Evolutionary conservation across 2,329 filamentous ascomycete genomes (phyloP), one percentile per base, ranked within the genome.

Genomic region (Eutypella sp.): DNA sequence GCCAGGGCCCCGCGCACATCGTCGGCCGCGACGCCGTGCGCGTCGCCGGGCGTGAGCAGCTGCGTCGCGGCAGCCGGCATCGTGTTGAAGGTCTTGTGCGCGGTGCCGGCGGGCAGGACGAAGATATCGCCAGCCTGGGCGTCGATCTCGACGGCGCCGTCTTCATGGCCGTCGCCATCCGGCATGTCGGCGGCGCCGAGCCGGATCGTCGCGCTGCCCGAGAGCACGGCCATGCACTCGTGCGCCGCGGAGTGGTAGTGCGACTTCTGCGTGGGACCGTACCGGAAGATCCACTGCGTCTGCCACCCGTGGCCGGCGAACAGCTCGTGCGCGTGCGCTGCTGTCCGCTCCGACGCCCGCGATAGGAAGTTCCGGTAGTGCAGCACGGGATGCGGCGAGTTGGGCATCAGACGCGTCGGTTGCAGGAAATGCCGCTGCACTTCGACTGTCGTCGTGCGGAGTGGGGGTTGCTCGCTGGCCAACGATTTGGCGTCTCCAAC

Each of bases 151-250:
- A 44, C 8, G 16, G 18, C 42, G 10, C 33, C 42, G 11, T 36
- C 18, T n/a, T 44, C 42, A 5, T 68, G 62, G 2, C 59, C 44
- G 34, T 67, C 61, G 1, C 53, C 42, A n/a, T 16, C 31, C 15
- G 46, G 50, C 1, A 64, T 63, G 47, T 81, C 77, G 0, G 71
- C 76, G 4, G 73, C 75, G 3, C 78, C 77, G 47, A 80, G 78
- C 3, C 76, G 69, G 42, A 82, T 78, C 0, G 63, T 73, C 0
- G 75, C 78, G 0, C 62, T 65, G 2, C 77, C 78, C 0, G 73
- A 73, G 0, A 81, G 65, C 0, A 81, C 76, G 18, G 67, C 71
- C 74, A 82, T 81, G 55, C 66, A 70, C 62, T 78, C 74, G 56
- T 78, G 74, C 0, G 69, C 66, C 13, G 54, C 51, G 13, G 68